phyloP scores from a whole-genome alignment of 371 early-diverging fungal genomes.

The Rhizopus sp. region DNA sequence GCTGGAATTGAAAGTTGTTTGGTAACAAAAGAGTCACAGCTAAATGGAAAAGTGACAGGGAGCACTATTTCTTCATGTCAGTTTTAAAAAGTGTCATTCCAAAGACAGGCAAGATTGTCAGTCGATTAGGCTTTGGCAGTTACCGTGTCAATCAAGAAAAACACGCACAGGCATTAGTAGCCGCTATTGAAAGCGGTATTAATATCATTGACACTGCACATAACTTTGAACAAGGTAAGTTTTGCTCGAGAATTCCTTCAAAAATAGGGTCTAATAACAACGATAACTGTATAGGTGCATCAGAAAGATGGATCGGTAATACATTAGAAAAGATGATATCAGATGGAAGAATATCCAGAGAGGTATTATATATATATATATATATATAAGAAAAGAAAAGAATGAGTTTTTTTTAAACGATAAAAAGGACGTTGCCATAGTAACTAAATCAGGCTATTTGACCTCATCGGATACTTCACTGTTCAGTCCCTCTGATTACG shows the following conservation, averaged over 20 bases:
- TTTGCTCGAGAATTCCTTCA: neutral
- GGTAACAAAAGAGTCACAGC: no score
- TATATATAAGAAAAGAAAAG: no score
- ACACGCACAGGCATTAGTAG: slow-evolving; percentile 56
- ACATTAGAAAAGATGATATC: slow-evolving; percentile 45
- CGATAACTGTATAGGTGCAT: slow-evolving; percentile 40
- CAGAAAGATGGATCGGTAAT: slow-evolving; percentile 64
- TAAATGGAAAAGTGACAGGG: no score
- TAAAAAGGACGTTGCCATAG: slow-evolving; percentile 56
- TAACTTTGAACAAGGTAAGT: slow-evolving; percentile 72
- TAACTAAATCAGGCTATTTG: slow-evolving; percentile 77
- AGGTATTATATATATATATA: slow-evolving; percentile 47
- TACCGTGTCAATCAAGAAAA: slow-evolving; percentile 46
- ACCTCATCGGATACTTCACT: slow-evolving; percentile 22
- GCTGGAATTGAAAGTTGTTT: no score
- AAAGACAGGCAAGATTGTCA: slow-evolving; percentile 41
- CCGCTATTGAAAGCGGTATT: slow-evolving; percentile 62
- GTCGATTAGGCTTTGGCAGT: slow-evolving; percentile 67
- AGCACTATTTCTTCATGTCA: neutral
- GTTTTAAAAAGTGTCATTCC: slow-evolving; percentile 19
- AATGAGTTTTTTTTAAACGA: neutral
- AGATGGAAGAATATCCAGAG: slow-evolving; percentile 32
- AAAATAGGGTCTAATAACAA: neutral
- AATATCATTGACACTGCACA: slow-evolving; percentile 77
- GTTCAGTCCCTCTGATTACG: slow-evolving; percentile 38